These are phyloP conservation scores for Talaromyces trachyspermus DNA, from an alignment of 495 filamentous ascomycete species.

Conservation along the genomic window DNA sequence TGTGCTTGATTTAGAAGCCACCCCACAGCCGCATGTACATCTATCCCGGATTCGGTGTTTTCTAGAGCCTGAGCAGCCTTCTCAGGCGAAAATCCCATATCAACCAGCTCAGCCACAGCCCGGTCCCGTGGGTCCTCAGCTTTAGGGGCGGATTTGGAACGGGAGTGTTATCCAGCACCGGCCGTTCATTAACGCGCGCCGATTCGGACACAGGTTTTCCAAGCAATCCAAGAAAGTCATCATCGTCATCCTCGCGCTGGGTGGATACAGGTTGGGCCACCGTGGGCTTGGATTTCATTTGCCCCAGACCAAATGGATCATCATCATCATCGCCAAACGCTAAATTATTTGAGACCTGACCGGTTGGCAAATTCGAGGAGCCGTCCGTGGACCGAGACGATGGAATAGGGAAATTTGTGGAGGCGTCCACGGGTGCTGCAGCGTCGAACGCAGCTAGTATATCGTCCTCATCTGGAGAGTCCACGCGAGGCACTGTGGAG, in stretches of 20 bases:
- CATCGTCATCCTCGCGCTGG: conserved; percentile 45
- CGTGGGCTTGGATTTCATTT: conserved; percentile 43
- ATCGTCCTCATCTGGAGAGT: conserved; percentile 46
- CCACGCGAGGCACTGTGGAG: conserved; percentile 35
- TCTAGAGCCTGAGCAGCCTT: conserved; percentile 70
- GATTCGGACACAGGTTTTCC: conserved; percentile 82
- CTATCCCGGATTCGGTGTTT: conserved; percentile 67
- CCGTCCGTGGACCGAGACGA: conserved; percentile 15
- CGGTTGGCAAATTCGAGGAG: neutral
- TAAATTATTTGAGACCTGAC: neutral
- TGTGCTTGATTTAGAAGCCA: conserved; percentile 91
- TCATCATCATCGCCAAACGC: conserved; percentile 43
- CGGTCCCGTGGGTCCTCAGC: conserved; percentile 60
- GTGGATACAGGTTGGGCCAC: conserved; percentile 22
- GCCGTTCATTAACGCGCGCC: too few relatives aligned
- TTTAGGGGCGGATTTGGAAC: conserved; percentile 20
- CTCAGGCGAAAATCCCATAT: conserved; percentile 87
- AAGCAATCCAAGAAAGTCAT: conserved; percentile 84
- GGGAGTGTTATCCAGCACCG: conserved; percentile 33
- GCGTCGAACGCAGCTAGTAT: conserved; percentile 57
- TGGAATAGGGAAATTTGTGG: conserved; percentile 51
- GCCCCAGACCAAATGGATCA: conserved; percentile 82
- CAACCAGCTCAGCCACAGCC: conserved; percentile 82
- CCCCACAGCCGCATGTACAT: conserved; percentile 83
- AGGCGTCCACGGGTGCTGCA: conserved; percentile 52